These are phyloP conservation scores for Pichia membranifaciens DNA, from an alignment of 805 yeast genomes.

Conservation along the genomic window DNA sequence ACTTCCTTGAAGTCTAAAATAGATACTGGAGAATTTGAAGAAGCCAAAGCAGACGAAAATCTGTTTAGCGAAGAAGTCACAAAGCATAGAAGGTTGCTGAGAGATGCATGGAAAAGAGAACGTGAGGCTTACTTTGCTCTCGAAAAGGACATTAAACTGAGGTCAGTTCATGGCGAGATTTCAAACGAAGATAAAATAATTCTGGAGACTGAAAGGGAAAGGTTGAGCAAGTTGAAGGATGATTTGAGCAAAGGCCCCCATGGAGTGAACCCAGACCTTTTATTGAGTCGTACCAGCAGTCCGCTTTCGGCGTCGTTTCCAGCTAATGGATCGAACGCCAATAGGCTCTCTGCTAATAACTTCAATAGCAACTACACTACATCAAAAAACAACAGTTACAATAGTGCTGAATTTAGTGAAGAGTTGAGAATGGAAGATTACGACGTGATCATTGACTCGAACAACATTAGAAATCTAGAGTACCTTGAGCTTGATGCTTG, in stretches of 20 bases:
- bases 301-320: constrained; percentile 1
- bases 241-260: constrained; percentile 18
- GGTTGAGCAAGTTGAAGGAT: constrained; percentile 19
- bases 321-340: too few relatives aligned
- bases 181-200: constrained; percentile 6
- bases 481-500: constrained; percentile 65
- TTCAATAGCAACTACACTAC: too few relatives aligned
- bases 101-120: constrained; percentile 64
- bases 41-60: constrained; percentile 11
- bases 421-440: constrained; percentile 33
- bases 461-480: constrained; percentile 32
- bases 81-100: constrained; percentile 58
- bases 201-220: constrained; percentile 34
- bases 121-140: constrained; percentile 54
- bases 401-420: background rate
- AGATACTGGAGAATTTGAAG: constrained; percentile 1
- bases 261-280: constrained; percentile 3
- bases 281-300: constrained; percentile 1
- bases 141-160: constrained; percentile 31
- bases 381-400: background rate
- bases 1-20: constrained; percentile 14
- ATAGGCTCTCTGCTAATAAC: too few relatives aligned
- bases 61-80: constrained; percentile 73
- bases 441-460: constrained; percentile 26
- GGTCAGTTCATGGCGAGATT: constrained; percentile 11